These are phyloP conservation scores for Trichophyton benhamiae DNA, from an alignment of 2,329 filamentous ascomycete genomes.

Conservation along the genomic window DNA sequence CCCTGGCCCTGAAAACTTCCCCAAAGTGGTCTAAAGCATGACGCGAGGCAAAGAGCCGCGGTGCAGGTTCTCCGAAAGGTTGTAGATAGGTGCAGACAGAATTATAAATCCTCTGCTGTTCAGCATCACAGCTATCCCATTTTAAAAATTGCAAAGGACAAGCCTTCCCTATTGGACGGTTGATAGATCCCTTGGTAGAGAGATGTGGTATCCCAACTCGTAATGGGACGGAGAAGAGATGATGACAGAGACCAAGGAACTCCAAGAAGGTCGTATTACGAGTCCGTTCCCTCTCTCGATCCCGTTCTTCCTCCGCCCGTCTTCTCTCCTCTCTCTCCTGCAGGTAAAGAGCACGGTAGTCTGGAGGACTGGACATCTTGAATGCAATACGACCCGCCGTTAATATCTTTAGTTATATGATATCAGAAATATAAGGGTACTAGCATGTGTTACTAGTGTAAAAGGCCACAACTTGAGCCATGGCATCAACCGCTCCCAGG, in stretches of 20 bases:
- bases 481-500: too few species aligned
- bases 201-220: conserved; percentile 15
- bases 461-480: too few species aligned
- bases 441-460: too few species aligned
- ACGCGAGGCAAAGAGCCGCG: conserved; percentile 14
- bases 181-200: conserved; percentile 19
- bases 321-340: conserved; percentile 7
- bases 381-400: not conserved
- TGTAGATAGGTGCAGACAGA: conserved; percentile 15
- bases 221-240: conserved; percentile 16
- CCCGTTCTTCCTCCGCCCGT: conserved; percentile 6
- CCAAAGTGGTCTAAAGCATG: conserved; percentile 12
- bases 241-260: conserved; percentile 16
- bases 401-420: too few species aligned
- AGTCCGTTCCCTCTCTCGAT: conserved; percentile 7
- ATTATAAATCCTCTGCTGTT: conserved; percentile 16
- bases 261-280: conserved; percentile 14
- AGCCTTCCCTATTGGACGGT: conserved; percentile 16
- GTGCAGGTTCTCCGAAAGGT: conserved; percentile 8
- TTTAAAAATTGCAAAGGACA: conserved; percentile 16
- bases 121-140: conserved; percentile 16
- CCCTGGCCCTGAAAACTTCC: conserved; percentile 9
- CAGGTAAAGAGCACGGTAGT: conserved; percentile 15
- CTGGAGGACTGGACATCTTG: not conserved
- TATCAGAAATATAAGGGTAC: too few species aligned